Evolutionary conservation across 768 basidiomycete genomes (phyloP).

Genomic region (Lyophyllum atratum): DNA sequence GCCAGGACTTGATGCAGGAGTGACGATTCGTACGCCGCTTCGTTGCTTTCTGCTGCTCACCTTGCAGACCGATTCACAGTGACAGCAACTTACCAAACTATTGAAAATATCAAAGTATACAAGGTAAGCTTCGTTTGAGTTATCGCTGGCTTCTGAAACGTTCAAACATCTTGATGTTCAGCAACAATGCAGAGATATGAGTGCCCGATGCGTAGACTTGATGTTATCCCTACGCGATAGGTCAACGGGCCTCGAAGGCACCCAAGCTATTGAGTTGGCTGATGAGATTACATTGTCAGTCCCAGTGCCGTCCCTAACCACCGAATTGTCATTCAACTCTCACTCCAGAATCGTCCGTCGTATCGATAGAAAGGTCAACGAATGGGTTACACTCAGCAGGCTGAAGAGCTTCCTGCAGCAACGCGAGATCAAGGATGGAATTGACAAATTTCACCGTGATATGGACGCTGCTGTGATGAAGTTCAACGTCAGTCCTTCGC

Average conservation of each 20-base stretch:
- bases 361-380: constrained; percentile 31
- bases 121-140: constrained; percentile 24
- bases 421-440: constrained; percentile 40
- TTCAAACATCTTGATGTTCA: constrained; percentile 10
- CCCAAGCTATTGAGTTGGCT: constrained; percentile 26
- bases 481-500: constrained; percentile 32
- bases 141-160: not conserved
- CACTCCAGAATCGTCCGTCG: constrained; percentile 26
- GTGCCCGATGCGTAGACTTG: constrained; percentile 30
- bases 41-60: not conserved
- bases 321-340: not conserved
- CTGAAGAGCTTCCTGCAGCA: constrained; percentile 39
- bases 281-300: constrained; percentile 38
- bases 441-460: constrained; percentile 37
- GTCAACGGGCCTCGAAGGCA: constrained; percentile 32
- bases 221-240: constrained; percentile 35
- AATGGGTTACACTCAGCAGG: constrained; percentile 37
- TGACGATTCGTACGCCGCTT: constrained; percentile 24
- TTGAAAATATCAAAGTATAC: constrained; percentile 41
- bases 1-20: constrained; percentile 29
- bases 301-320: not conserved
- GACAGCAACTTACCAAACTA: constrained; percentile 24
- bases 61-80: constrained; percentile 21
- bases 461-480: constrained; percentile 37
- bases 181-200: constrained; percentile 40